Percentiles rank a stretch among this genome's conserved stretches.
These are phyloP conservation scores for Arctostaphylos glauca DNA, from an alignment of 148 eudicot genomes.

Conservation along the genomic window DNA sequence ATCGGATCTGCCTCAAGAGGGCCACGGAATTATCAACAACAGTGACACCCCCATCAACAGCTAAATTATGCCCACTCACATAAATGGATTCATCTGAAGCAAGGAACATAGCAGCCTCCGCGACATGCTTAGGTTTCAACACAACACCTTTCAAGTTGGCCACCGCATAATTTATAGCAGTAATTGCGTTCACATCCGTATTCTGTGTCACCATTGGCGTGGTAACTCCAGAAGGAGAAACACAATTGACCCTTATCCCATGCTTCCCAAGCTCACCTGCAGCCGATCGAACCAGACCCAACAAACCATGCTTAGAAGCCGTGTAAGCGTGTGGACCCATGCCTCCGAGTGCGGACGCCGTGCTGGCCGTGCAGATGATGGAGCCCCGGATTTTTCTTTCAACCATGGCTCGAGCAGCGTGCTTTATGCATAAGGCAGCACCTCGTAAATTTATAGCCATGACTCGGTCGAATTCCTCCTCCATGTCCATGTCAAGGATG, in stretches of 20 bases:
- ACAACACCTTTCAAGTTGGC: slow-evolving; percentile 59
- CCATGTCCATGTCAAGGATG: slow-evolving; percentile 48
- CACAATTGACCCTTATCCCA: background rate
- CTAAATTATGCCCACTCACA: slow-evolving; percentile 67
- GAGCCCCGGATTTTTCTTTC: background rate
- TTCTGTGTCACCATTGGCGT: slow-evolving; percentile 61
- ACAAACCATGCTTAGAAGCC: too few species aligned
- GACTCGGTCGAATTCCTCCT: slow-evolving; percentile 33
- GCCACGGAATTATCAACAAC: slow-evolving; percentile 27
- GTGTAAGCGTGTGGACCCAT: too few species aligned
- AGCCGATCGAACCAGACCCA: too few species aligned
- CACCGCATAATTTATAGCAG: slow-evolving; percentile 22
- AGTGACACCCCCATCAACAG: slow-evolving; percentile 72
- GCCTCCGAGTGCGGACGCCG: background rate
- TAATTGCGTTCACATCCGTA: slow-evolving; percentile 35
- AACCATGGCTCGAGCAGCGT: background rate
- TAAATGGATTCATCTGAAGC: slow-evolving; percentile 79
- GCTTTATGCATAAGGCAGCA: background rate
- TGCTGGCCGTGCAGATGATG: background rate
- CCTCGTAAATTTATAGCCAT: slow-evolving; percentile 36
- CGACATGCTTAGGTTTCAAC: slow-evolving; percentile 58
- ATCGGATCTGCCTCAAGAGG: too few species aligned
- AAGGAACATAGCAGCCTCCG: slow-evolving; percentile 70
- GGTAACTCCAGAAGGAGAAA: background rate
- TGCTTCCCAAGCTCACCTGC: too few species aligned